Evolutionary conservation across 2,329 filamentous ascomycete species (phyloP).

Genomic region (Talaromyces islandicus): DNA sequence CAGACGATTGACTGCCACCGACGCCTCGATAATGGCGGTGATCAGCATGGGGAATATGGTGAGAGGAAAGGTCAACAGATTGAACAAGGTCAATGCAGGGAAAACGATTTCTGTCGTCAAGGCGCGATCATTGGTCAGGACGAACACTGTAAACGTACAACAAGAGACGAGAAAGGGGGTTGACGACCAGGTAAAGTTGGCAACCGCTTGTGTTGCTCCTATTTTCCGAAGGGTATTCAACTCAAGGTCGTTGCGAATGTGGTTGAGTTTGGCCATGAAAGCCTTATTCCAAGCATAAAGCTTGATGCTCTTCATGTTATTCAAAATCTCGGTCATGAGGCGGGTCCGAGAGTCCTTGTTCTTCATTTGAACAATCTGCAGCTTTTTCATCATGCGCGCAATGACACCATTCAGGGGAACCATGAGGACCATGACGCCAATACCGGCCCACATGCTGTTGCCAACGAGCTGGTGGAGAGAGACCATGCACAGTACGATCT

Average conservation of each 20-base stretch:
- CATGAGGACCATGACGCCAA: conserved; percentile 95
- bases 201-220: conserved; percentile 84
- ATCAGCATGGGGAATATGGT: conserved; percentile 97
- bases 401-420: conserved; percentile 92
- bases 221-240: conserved; percentile 94
- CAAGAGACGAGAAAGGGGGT: conserved; percentile 97
- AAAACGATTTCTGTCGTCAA: conserved; percentile 94
- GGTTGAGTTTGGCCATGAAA: conserved; percentile 96
- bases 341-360: conserved; percentile 94
- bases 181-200: conserved; percentile 97
- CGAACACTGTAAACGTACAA: conserved; percentile 91
- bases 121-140: conserved; percentile 72
- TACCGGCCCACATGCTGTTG: conserved; percentile 89
- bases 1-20: conserved; percentile 81
- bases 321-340: conserved; percentile 93
- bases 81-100: conserved; percentile 87
- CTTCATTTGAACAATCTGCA: conserved; percentile 97
- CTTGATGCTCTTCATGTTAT: conserved; percentile 99
- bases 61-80: conserved; percentile 89
- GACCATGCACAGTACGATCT: conserved; percentile 91
- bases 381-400: conserved; percentile 83
- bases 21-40: conserved; percentile 89
- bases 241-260: conserved; percentile 91
- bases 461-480: conserved; percentile 95
- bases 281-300: conserved; percentile 95